phyloP scores from a whole-genome alignment of 306 rosid species.

The Lathyrus tuberosus region DNA sequence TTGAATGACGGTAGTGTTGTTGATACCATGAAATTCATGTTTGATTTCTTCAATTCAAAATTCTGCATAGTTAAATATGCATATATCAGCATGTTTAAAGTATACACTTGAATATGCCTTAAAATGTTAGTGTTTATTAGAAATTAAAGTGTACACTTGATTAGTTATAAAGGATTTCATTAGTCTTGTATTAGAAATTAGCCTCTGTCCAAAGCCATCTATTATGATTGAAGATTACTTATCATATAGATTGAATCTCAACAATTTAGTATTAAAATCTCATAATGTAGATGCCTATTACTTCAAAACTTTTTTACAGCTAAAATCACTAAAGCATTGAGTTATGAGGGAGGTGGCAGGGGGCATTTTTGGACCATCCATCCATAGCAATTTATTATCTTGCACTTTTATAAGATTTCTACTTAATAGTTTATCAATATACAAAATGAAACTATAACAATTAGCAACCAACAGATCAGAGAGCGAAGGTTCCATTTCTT shows the following conservation, averaged over 20 bases:
- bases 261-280: conserved; percentile 8
- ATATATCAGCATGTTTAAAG: too few species aligned
- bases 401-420: neutral
- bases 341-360: neutral
- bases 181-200: too few species aligned
- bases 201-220: conserved; percentile 20
- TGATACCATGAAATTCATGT: too few species aligned
- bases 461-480: conserved; percentile 56
- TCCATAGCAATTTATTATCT: neutral
- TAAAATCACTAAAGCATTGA: neutral
- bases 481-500: conserved; percentile 88
- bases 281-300: conserved; percentile 1
- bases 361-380: neutral
- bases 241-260: neutral
- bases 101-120: too few species aligned
- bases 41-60: too few species aligned
- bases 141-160: too few species aligned
- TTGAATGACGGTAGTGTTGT: too few species aligned
- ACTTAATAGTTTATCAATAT: neutral
- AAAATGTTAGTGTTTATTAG: too few species aligned
- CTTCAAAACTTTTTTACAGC: neutral
- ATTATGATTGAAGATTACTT: neutral
- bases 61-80: too few species aligned
- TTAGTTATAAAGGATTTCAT: too few species aligned
- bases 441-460: too few species aligned